phyloP scores from a whole-genome alignment of 257 asterid species.

The Lavandula angustifolia region DNA sequence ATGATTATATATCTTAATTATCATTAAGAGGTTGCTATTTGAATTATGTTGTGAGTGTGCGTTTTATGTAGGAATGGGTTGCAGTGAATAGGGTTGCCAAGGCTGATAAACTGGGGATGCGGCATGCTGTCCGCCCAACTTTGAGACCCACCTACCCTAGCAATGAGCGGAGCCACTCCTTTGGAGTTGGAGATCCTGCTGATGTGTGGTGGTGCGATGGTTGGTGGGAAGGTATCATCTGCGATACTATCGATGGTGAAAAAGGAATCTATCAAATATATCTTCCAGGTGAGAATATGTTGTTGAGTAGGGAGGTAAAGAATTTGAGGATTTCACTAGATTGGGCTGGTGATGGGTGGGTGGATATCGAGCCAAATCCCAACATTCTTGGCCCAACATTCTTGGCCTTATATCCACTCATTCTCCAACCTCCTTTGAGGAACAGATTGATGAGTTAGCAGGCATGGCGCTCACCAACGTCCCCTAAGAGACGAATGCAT shows the following conservation, averaged over 20 bases:
- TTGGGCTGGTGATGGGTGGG: conserved; percentile 87
- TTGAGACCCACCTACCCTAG: conserved; percentile 63
- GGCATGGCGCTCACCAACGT: conserved; percentile 52
- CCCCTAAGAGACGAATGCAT: conserved; percentile 46
- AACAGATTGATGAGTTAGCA: conserved; percentile 35
- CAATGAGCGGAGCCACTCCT: conserved; percentile 36
- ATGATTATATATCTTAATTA: background rate
- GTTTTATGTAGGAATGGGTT: conserved; percentile 73
- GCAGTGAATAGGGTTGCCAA: conserved; percentile 66
- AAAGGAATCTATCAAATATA: conserved; percentile 61
- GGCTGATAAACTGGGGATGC: conserved; percentile 83
- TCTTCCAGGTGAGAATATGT: conserved; percentile 81
- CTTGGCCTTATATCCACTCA: conserved; percentile 52
- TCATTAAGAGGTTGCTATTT: no score
- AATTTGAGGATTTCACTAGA: conserved; percentile 78
- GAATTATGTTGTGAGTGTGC: background rate
- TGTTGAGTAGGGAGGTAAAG: conserved; percentile 50
- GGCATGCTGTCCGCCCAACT: conserved; percentile 66
- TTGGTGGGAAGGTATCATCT: conserved; percentile 98
- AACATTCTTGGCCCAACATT: conserved; percentile 53
- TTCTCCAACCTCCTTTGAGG: conserved; percentile 49
- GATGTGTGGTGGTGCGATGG: conserved; percentile 99
- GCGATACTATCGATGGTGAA: conserved; percentile 36
- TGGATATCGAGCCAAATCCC: conserved; percentile 65
- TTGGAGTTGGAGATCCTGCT: conserved; percentile 73